phyloP scores from a whole-genome alignment of 1,139 yeast species.

The Petasospora fabianii region DNA sequence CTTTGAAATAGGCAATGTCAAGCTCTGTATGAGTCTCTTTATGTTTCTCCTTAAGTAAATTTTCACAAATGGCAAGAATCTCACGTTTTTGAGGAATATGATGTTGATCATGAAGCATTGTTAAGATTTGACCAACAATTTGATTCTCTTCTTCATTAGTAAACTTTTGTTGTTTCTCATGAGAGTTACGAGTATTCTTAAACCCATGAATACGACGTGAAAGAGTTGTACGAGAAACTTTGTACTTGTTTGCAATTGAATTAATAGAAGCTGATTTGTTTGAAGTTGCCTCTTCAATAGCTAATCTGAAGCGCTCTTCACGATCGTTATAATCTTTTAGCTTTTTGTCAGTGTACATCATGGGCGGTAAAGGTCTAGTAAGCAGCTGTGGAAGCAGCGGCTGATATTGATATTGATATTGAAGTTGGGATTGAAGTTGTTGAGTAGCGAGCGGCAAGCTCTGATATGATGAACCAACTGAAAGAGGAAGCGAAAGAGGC shows the following conservation, averaged over 20 bases:
- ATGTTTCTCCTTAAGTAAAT: conserved; percentile 22
- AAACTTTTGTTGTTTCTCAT: conserved; percentile 28
- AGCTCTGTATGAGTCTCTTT: conserved; percentile 10
- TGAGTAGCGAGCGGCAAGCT: too few relatives aligned
- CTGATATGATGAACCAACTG: too few relatives aligned
- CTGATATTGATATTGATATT: background rate
- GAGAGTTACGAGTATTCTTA: conserved; percentile 27
- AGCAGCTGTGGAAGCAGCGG: conserved; percentile 10
- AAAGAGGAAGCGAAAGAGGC: background rate
- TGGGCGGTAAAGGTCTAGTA: conserved; percentile 12
- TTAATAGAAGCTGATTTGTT: conserved; percentile 26
- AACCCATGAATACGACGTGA: conserved; percentile 28
- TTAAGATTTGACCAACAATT: conserved; percentile 21
- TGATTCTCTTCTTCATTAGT: conserved; percentile 25
- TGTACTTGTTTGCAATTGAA: conserved; percentile 27
- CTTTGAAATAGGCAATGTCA: conserved; percentile 21
- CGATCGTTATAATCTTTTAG: conserved; percentile 28
- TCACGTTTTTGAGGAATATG: conserved; percentile 26
- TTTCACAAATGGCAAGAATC: conserved; percentile 23
- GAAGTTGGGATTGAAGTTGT: background rate
- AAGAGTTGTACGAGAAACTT: conserved; percentile 25
- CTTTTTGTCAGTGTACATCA: conserved; percentile 25
- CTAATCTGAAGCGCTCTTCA: conserved; percentile 26
- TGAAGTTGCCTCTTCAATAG: conserved; percentile 27
- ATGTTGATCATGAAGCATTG: conserved; percentile 18